Evolutionary conservation across 345 rosid genomes (phyloP).

Genomic region (Clausena lansium): DNA sequence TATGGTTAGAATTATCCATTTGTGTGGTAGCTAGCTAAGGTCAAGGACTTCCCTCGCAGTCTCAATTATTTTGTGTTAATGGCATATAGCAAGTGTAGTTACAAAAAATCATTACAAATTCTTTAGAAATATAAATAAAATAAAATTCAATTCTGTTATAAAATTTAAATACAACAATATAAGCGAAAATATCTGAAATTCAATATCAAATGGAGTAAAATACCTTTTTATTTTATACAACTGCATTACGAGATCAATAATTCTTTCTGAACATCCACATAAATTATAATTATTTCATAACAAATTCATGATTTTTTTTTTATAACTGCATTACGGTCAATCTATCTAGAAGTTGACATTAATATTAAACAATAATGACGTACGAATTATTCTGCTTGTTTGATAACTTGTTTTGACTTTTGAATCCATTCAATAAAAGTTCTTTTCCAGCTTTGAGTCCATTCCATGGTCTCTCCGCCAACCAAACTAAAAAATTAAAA

Average conservation of each 20-base stretch:
- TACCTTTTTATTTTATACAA: too few species aligned
- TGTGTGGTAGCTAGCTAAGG: too few species aligned
- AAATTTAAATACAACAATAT: too few species aligned
- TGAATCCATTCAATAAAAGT: background rate
- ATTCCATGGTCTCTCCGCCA: background rate
- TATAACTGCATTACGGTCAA: background rate
- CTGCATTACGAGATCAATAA: too few species aligned
- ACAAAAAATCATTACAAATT: background rate
- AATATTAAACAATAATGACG: background rate
- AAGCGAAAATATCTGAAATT: too few species aligned
- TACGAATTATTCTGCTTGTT: background rate
- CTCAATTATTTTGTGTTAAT: background rate
- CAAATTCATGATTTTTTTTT: too few species aligned
- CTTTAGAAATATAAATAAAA: background rate
- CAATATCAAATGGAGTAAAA: too few species aligned
- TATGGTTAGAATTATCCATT: too few species aligned
- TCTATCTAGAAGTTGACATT: constrained; percentile 13
- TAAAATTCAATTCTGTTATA: too few species aligned
- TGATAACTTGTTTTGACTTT: background rate
- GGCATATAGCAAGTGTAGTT: background rate
- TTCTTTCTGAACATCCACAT: too few species aligned
- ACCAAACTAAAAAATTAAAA: background rate
- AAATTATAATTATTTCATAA: too few species aligned
- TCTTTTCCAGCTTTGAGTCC: background rate
- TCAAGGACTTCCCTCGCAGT: background rate